Evolutionary conservation across 805 yeast genomes (phyloP), one percentile per base, ranked within the genome.

Genomic region (Candida tammaniensis): DNA sequence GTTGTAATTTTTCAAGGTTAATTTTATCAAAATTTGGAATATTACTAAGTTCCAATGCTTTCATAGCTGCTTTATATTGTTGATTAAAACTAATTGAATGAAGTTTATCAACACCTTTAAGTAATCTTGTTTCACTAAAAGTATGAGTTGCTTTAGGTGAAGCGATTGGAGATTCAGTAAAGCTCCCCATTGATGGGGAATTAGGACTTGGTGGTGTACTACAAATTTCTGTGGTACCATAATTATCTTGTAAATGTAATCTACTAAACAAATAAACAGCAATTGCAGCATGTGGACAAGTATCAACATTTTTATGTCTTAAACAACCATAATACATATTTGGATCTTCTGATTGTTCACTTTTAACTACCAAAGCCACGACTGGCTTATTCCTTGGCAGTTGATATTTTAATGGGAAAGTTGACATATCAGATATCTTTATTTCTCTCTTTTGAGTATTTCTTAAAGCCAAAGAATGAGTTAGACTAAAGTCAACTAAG

Each of bases 221-320:
- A n/a, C 16, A 25, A 13, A 30, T 21, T 22, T 30, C 32, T 4
- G 35, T 33, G 3, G 26, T 30, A 7, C 54, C 59, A 29, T 43
- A 45, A 22, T 47, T 50, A 33, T 56, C 59, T 2, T 55, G 50
- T 5, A 58, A 40, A 33, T 59, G 64, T 27, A 55, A 54, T 18
- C 63, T 31, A 16, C 48, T 39, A 28, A 58, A 59, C 16, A 59
- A 45, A 33, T 59, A 59, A 8, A 49, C 39, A 4, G 60, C 44
- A n/a, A 59, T 32, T 2, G 55, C 51, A 6, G 52, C 47, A 27
- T 50, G 57, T 6, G 55, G 55, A 36, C 64, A 59, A 15, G 45
- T 39, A 36, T 57, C 59, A 11, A 55, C 47, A 38, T 47, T 32
- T 33, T 40, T 47, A 31, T 50, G 44, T 25, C 61, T 35, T 19